A percentile compares a stretch with the other conserved stretches of the same genome.
Evolutionary conservation across 805 yeast species (phyloP).

Genomic region (Scheffersomyces ergatensis): DNA sequence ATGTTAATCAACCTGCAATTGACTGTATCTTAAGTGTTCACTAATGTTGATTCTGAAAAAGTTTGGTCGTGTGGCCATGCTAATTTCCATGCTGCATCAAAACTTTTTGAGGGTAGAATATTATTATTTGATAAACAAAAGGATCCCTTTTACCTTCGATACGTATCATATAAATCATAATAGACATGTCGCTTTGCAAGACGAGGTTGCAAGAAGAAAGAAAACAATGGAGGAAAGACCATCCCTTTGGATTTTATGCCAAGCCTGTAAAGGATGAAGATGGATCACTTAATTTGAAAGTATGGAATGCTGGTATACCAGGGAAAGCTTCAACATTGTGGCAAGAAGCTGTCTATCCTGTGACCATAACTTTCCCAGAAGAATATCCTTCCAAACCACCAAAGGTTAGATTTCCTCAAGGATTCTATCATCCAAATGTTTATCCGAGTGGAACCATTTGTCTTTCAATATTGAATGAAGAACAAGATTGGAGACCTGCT

Average conservation of each 20-base stretch:
- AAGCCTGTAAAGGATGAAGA: conserved; percentile 78
- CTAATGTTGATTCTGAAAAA: no score
- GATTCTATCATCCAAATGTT: conserved; percentile 95
- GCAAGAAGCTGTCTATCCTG: conserved; percentile 88
- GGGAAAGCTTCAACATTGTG: conserved; percentile 85
- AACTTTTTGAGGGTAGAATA: no score
- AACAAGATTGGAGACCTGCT: conserved; percentile 98
- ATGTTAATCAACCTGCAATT: no score
- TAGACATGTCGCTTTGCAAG: conserved; percentile 55
- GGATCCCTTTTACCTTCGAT: no score
- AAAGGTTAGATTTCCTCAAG: conserved; percentile 82
- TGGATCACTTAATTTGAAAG: conserved; percentile 80
- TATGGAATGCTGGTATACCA: conserved; percentile 95
- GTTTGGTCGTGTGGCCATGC: no score
- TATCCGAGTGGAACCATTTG: conserved; percentile 98
- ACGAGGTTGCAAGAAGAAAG: conserved; percentile 92
- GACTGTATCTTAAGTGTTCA: no score
- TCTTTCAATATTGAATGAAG: conserved; percentile 87
- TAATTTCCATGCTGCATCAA: no score
- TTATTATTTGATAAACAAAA: no score
- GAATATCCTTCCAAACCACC: conserved; percentile 98
- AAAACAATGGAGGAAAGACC: conserved; percentile 97
- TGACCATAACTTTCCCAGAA: conserved; percentile 77
- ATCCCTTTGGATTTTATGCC: conserved; percentile 96
- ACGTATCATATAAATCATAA: no score